Percentiles rank a stretch among this genome's conserved stretches.
phyloP scores from a whole-genome alignment of 345 rosid genomes.

The Cardamine chenopodiifolia region DNA sequence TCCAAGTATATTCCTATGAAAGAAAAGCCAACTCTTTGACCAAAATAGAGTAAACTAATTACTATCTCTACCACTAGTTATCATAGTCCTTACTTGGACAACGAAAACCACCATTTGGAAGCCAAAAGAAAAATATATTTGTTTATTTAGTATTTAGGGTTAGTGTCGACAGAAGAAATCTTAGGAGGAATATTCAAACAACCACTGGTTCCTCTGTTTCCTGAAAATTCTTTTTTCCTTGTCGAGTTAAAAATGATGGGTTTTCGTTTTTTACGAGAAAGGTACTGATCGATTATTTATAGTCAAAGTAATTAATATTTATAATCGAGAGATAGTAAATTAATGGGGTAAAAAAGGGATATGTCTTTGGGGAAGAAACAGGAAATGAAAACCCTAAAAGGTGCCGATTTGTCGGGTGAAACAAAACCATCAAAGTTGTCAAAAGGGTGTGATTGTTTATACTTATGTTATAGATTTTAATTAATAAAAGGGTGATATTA shows the following conservation, averaged over 20 bases:
- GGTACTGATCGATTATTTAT: slow-evolving; percentile 30
- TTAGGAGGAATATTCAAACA: slow-evolving; percentile 34
- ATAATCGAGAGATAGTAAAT: slow-evolving; percentile 20
- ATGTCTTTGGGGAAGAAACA: slow-evolving; percentile 47
- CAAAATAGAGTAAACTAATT: slow-evolving; percentile 3
- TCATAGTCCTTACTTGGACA: slow-evolving; percentile 15
- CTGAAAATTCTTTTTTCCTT: slow-evolving; percentile 36
- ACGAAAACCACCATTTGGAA: slow-evolving; percentile 23
- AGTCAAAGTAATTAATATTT: slow-evolving; percentile 8
- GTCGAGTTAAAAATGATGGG: slow-evolving; percentile 45
- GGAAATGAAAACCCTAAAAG: slow-evolving; percentile 48
- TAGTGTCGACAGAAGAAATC: slow-evolving; percentile 37
- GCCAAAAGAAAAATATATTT: not conserved
- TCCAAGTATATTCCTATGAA: not conserved
- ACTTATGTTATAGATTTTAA: slow-evolving; percentile 32
- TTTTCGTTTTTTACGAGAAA: slow-evolving; percentile 42
- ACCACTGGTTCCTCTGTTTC: slow-evolving; percentile 41
- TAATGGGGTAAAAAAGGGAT: slow-evolving; percentile 38
- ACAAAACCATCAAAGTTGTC: slow-evolving; percentile 49
- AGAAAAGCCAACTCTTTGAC: slow-evolving; percentile 8
- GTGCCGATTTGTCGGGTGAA: slow-evolving; percentile 49
- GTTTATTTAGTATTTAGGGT: slow-evolving; percentile 20
- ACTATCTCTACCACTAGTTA: slow-evolving; percentile 5
- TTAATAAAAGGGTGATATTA: not conserved
- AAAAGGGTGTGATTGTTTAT: slow-evolving; percentile 46